Base-by-base conservation (phyloP, 805 yeast species). In the Saturnispora silvae region DNA sequence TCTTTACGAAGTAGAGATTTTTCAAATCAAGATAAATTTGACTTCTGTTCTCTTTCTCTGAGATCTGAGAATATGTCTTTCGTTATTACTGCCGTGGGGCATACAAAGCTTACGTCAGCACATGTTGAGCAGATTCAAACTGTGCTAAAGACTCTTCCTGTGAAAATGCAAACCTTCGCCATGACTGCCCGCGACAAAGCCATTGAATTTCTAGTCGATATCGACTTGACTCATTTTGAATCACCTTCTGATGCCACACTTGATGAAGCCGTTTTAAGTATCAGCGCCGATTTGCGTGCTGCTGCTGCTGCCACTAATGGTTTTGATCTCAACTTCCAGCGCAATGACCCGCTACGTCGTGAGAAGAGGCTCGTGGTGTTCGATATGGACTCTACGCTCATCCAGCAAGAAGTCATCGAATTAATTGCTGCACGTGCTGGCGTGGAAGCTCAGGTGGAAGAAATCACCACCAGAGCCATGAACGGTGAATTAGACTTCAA, bases 371-470 rank as follows among this genome's bases (percentile, higher is more conserved):
- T 92, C 34, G 77, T 83, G 43, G 83, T 94, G 9, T 92, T 92
- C 54, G 99, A 92, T 52, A 92, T 92, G 98, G 99, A 92, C 63
- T 86, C 96, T 0, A 92, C 99, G 0, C 64, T 92, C 53, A 92
- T 92, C 46, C 78, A 81, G 56, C 97, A 92, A 60, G 99, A 92
- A 60, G 96, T 92, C 28, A 92, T 92, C 48, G 99, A 92, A 54
- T 60, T 92, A 53, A 89, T 92, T 46, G 98, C 98, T 3, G 85
- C 85, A 0, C 80, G 83, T 50, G 97, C 96, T n/a, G 69, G 72
- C 46, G 94, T 92, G 24, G 96, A 92, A 52, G 75, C 69, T 5
- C 67, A 84, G 55, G 98, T 92, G 5, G 81, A 89, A 4, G 81
- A 69, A 22, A 87, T 92, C 49, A 92, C 99, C 2, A 84, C 81